These are phyloP conservation scores for Penicillium polonicum DNA, from an alignment of 2,329 filamentous ascomycete genomes.

Conservation along the genomic window DNA sequence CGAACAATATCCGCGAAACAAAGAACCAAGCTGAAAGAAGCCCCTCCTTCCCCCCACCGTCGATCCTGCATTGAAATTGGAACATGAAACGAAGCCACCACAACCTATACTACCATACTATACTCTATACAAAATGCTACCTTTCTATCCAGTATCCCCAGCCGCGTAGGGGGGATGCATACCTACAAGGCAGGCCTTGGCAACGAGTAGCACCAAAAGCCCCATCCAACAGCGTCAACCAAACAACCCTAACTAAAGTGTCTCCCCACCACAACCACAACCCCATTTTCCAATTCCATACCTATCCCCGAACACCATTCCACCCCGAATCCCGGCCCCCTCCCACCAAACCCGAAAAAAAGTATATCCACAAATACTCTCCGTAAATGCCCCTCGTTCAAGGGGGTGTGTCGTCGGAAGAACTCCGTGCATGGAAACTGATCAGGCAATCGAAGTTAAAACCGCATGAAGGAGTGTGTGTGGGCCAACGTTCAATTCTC, in stretches of 20 bases:
- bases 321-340: neutral
- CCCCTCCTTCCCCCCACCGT: neutral
- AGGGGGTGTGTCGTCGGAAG: neutral
- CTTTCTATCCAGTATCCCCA: neutral
- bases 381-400: neutral
- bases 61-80: neutral
- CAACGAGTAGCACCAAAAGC: neutral
- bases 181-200: neutral
- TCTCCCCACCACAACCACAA: neutral
- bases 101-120: neutral
- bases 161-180: too few relatives aligned
- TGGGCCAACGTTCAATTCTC: neutral
- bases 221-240: conserved; percentile 1
- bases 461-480: neutral
- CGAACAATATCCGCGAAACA: neutral
- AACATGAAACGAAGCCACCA: neutral
- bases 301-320: neutral
- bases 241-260: neutral
- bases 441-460: neutral
- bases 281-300: neutral
- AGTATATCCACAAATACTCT: neutral
- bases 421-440: neutral
- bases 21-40: neutral
- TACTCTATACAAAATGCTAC: neutral
- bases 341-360: neutral